Percentiles rank a stretch among this genome's conserved stretches.
phyloP scores from a whole-genome alignment of 1,139 yeast genomes.

The Sugiyamaella paludigena region DNA sequence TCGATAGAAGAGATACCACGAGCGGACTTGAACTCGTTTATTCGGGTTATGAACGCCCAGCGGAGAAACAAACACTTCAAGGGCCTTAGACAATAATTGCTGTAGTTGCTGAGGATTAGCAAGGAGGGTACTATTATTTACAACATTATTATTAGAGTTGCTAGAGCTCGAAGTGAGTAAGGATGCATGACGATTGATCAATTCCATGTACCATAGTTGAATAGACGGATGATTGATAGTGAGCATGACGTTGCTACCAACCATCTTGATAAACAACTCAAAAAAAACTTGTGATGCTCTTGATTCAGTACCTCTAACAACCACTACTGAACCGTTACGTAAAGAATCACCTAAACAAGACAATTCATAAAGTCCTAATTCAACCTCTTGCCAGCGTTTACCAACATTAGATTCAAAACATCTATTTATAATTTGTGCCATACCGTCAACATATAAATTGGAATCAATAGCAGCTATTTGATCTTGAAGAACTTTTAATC shows the following conservation, averaged over 20 bases:
- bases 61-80: slow-evolving; percentile 75
- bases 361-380: slow-evolving; percentile 81
- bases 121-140: too few relatives aligned
- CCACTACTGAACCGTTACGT: slow-evolving; percentile 66
- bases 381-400: slow-evolving; percentile 69
- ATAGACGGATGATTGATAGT: slow-evolving; percentile 63
- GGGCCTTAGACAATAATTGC: slow-evolving; percentile 58
- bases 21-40: slow-evolving; percentile 64
- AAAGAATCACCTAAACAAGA: slow-evolving; percentile 76
- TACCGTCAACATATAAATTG: slow-evolving; percentile 64
- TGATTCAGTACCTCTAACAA: slow-evolving; percentile 48
- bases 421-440: slow-evolving; percentile 63
- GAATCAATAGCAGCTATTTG: slow-evolving; percentile 75
- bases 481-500: slow-evolving; percentile 78
- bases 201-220: slow-evolving; percentile 78
- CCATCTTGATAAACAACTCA: slow-evolving; percentile 62
- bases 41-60: slow-evolving; percentile 74
- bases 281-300: slow-evolving; percentile 29
- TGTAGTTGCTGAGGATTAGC: slow-evolving; percentile 31
- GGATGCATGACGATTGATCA: slow-evolving; percentile 73
- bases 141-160: too few relatives aligned
- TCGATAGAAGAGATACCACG: slow-evolving; percentile 88
- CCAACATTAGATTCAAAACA: slow-evolving; percentile 40
- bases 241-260: slow-evolving; percentile 50
- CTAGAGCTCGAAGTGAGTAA: slow-evolving; percentile 47